Conservation (phyloP, 805 yeast genomes). For the Zygosaccharomyces gambellarensis region DNA sequence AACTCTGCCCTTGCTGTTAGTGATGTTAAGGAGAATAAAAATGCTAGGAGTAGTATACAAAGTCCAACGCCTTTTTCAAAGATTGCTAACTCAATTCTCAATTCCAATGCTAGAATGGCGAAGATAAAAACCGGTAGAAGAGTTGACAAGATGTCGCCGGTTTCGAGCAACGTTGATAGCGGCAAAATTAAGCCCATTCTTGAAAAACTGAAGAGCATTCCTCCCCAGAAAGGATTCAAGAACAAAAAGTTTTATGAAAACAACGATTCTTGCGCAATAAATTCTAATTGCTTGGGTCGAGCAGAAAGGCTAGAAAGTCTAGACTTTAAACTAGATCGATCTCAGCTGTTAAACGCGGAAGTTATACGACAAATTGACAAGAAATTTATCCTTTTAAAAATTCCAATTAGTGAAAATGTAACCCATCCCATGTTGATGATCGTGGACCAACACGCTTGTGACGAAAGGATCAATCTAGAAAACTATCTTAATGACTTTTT, state of each 20-base stretch:
- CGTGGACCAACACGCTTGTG: conserved; percentile 83
- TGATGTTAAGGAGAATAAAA: not conserved
- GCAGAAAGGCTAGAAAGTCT: not conserved
- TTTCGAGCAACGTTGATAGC: not conserved
- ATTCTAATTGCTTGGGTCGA: not conserved
- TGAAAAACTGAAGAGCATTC: not conserved
- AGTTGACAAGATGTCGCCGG: not conserved
- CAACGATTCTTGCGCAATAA: not conserved
- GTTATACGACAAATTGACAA: conserved; percentile 56
- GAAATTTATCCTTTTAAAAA: conserved; percentile 54
- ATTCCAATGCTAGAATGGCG: conserved; percentile 5
- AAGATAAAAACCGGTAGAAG: not conserved
- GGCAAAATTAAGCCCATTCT: not conserved
- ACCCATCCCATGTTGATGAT: conserved; percentile 34
- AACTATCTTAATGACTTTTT: conserved; percentile 38
- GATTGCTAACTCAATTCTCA: not conserved
- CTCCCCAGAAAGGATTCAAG: not conserved
- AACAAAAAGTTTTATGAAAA: not conserved
- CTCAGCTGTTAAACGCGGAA: conserved; percentile 21
- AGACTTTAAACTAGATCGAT: conserved; percentile 10
- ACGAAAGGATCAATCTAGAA: conserved; percentile 68
- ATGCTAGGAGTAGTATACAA: not conserved
- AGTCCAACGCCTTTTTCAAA: not conserved
- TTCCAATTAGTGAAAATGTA: conserved; percentile 1
- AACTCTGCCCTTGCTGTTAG: not conserved